These are phyloP conservation scores for Tetratostichococcus sp. DNA, from an alignment of 139 green algal species.

Conservation along the genomic window DNA sequence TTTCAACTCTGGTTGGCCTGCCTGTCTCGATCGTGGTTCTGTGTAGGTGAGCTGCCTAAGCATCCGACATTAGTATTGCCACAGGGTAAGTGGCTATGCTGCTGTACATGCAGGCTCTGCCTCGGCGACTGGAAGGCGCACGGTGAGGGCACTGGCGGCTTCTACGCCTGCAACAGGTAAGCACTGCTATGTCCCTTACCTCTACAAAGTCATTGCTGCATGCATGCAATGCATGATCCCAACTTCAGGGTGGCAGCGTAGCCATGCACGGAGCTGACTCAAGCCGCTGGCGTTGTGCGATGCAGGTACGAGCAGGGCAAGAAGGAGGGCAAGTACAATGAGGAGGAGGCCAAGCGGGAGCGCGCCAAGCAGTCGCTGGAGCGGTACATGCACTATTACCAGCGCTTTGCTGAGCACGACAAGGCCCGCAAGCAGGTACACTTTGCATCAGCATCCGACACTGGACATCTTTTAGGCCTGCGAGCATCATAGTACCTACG, in stretches of 20 bases:
- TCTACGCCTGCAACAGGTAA: constrained; percentile 92
- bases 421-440: constrained; percentile 24
- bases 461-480: too few relatives aligned
- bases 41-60: too few relatives aligned
- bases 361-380: constrained; percentile 84
- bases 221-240: background rate
- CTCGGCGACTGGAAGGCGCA: constrained; percentile 84
- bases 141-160: constrained; percentile 92
- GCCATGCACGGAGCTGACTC: background rate
- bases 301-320: constrained; percentile 76
- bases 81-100: too few relatives aligned
- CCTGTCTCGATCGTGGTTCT: too few relatives aligned
- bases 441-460: too few relatives aligned
- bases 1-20: background rate
- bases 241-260: background rate
- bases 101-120: constrained; percentile 79
- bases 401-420: constrained; percentile 74
- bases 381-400: constrained; percentile 88
- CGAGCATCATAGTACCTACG: too few relatives aligned
- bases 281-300: too few relatives aligned
- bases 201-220: too few relatives aligned
- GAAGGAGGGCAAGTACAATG: constrained; percentile 79
- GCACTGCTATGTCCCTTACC: too few relatives aligned
- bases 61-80: too few relatives aligned
- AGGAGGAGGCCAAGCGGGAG: constrained; percentile 71